Base-by-base conservation (phyloP, 768 basidiomycete species). In the Porphyrellus cyaneotinctus region DNA sequence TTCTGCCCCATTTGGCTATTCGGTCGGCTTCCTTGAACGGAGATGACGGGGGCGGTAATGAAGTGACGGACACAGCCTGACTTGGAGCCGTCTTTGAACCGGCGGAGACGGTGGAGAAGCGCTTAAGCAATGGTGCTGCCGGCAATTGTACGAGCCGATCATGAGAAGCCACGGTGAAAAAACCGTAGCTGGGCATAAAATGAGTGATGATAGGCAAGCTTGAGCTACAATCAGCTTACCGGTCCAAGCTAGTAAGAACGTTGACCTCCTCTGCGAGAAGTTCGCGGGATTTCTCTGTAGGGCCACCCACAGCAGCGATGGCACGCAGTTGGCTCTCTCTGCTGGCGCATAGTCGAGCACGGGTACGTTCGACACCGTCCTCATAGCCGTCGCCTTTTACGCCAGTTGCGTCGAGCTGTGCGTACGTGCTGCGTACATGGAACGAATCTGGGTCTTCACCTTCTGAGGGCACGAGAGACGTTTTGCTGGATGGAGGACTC, bases 361-460 rank as follows among this genome's bases (percentile, higher is more conserved):
- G 80, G 24, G 95, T 98, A 33, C 92, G 84, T 71, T 98, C 95
- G 8, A 95, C 79, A 33, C 95, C 95, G 59, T 95, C 93, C 61
- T 92, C 89, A 70, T 85, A 91, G 0, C 95, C 95, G 65, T 98
- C 95, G 3, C 95, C 94, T 64, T 83, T 88, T 33, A 97, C 95
- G n/a, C 95, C 95, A 38, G 80, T 80, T 11, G 80, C 73, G 44
- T 97, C 92, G n/a, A 98, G 78, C 57, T 89, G 81, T 0, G 94
- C 95, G 65, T 97, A 95, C 1, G 90, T 91, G 54, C 78, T 85
- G 36, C 91, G 81, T 8, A 95, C 87, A 67, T 90, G 85, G 60
- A 88, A 88, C 8, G 86, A 80, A 65, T 93, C 91, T 51, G 82
- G 64, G 60, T 93, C 91, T 67, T 93, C 91, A 24, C 86, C 87